Evolutionary conservation across 2,329 filamentous ascomycete genomes (phyloP), one percentile per base, ranked within the genome.

Genomic region (Tolypocladium tropicale): DNA sequence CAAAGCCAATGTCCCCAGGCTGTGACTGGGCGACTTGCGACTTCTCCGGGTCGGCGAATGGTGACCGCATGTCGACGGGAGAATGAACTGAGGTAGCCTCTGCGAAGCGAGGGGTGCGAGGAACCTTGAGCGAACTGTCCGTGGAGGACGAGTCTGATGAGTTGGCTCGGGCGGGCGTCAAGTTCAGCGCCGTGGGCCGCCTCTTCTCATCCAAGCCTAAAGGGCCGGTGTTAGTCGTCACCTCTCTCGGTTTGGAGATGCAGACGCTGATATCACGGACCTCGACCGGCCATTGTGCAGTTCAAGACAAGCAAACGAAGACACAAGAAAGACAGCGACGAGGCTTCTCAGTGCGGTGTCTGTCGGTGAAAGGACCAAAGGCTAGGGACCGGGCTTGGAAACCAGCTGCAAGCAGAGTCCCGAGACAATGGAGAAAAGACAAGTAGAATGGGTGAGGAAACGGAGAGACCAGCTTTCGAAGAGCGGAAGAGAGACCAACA

Each of bases 1-100:
- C 91, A 72, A 97, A 96, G 62, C 92, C 92, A 61, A 96, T 83
- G 74, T 96, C 91, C 57, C 86, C 89, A 34, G 92, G 88, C 68
- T 90, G 86, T 55, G 85, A 76, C 69, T 88, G 81, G 54, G 81
- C 76, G 39, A 62, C 55, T 68, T 82, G 76, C 48, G 78, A 78
- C 60, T 74, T 76, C 46, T 82, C 79, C 52, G 79, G 78, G 59
- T 85, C 80, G 63, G 78, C 76, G 64, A 88, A 88, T 10, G 83
- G 82, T 34, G 78, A 77, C 57, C 74, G 58, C 56, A 64, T 75
- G 59, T 91, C 86, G 65, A 90, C 76, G 46, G 89, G 89, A 51
- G 89, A 92, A 74, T 91, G 78, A 53, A 92, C 84, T 32, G 87
- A 81, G 33, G 89, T 93, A 49, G 88, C 88, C 76, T 92, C 89